These are phyloP conservation scores for Cytospora mali DNA, from an alignment of 2,329 filamentous ascomycete species.

Conservation along the genomic window DNA sequence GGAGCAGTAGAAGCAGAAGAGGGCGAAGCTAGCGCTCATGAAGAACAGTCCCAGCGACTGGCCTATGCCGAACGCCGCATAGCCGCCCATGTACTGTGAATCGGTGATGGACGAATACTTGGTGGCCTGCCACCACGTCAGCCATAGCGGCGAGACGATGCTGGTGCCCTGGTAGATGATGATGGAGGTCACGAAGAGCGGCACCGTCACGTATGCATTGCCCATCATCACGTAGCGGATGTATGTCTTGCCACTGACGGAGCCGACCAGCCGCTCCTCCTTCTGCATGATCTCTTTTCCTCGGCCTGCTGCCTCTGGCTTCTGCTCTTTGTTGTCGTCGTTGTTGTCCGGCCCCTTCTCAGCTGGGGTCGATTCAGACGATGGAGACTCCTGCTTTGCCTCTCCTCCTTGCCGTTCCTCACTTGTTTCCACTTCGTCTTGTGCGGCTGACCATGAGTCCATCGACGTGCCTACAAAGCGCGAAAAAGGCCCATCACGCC, in stretches of 20 bases:
- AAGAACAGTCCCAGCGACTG: slow-evolving; percentile 62
- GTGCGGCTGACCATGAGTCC: slow-evolving; percentile 53
- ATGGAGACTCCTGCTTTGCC: neutral
- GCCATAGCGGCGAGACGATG: slow-evolving; percentile 66
- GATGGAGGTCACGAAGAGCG: slow-evolving; percentile 54
- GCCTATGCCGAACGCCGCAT: slow-evolving; percentile 57
- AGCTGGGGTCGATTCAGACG: neutral
- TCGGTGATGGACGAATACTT: slow-evolving; percentile 45
- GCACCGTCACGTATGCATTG: slow-evolving; percentile 57
- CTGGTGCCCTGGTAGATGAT: slow-evolving; percentile 62
- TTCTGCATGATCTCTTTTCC: slow-evolving; percentile 63
- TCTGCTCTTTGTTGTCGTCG: neutral
- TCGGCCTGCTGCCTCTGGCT: slow-evolving; percentile 40
- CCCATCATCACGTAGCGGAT: slow-evolving; percentile 59
- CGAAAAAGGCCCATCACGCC: slow-evolving; percentile 7
- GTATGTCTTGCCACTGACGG: slow-evolving; percentile 57
- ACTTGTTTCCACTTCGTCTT: slow-evolving; percentile 50
- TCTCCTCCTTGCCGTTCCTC: slow-evolving; percentile 44
- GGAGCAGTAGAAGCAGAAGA: slow-evolving; percentile 65
- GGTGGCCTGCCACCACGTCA: slow-evolving; percentile 69
- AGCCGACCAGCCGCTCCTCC: slow-evolving; percentile 48
- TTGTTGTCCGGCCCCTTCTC: neutral
- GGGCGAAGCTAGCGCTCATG: slow-evolving; percentile 64
- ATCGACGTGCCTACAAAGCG: slow-evolving; percentile 12
- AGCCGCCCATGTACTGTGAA: slow-evolving; percentile 56